Evolutionary conservation across 2,329 filamentous ascomycete species (phyloP).

Genomic region (Ophiostoma ulmi): DNA sequence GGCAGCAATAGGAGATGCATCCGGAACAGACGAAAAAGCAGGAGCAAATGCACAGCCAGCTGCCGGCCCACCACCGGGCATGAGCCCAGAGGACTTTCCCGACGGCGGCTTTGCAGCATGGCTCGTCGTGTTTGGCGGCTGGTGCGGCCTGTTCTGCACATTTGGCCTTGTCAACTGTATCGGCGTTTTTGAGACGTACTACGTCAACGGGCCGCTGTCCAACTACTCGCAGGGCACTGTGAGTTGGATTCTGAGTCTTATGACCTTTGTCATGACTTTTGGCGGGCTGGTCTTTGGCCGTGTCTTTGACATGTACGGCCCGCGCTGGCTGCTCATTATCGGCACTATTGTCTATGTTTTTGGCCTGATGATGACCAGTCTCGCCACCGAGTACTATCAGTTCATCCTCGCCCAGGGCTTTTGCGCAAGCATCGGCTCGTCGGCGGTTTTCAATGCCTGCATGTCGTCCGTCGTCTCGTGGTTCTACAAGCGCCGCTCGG

Average conservation of each 20-base stretch:
- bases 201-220: slow-evolving; percentile 43
- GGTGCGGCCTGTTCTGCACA: slow-evolving; percentile 37
- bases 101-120: slow-evolving; percentile 50
- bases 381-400: slow-evolving; percentile 41
- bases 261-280: slow-evolving; percentile 43
- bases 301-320: slow-evolving; percentile 55
- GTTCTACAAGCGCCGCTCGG: slow-evolving; percentile 45
- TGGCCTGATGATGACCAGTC: slow-evolving; percentile 56
- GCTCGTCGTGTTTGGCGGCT: slow-evolving; percentile 42
- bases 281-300: slow-evolving; percentile 44
- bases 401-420: slow-evolving; percentile 39
- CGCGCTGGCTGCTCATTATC: slow-evolving; percentile 47
- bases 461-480: slow-evolving; percentile 40
- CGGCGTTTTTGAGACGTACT: slow-evolving; percentile 56
- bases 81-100: slow-evolving; percentile 45
- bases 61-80: slow-evolving; percentile 27
- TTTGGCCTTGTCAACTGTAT: slow-evolving; percentile 41
- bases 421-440: slow-evolving; percentile 34
- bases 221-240: slow-evolving; percentile 47
- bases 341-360: slow-evolving; percentile 56
- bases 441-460: slow-evolving; percentile 36
- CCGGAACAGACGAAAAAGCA: too few relatives aligned
- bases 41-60: neutral
- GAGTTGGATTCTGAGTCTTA: slow-evolving; percentile 53
- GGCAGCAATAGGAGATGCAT: neutral